Evolutionary conservation across 441 rosid species (phyloP).

Genomic region (Corymbia calophylla): DNA sequence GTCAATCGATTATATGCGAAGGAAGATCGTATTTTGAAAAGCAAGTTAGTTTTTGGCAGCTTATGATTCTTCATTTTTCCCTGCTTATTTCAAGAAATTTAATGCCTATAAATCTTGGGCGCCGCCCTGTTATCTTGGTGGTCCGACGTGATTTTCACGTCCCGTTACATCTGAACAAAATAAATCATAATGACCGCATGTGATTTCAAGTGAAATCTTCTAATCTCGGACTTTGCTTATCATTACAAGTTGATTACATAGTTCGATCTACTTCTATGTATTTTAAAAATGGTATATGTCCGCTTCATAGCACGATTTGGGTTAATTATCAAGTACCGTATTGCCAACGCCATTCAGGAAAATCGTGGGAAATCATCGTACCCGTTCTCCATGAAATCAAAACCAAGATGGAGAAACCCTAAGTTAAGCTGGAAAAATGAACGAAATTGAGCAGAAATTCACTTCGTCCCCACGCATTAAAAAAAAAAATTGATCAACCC

Average conservation of each 20-base stretch:
- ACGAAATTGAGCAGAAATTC: not conserved
- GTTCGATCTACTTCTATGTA: not conserved
- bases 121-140: not conserved
- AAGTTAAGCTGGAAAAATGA: not conserved
- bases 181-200: not conserved
- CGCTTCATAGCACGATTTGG: not conserved
- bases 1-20: accelerated
- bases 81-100: not conserved
- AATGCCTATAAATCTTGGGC: not conserved
- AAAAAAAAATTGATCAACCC: not conserved
- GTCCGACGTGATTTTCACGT: no score
- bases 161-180: not conserved
- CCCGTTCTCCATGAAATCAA: not conserved
- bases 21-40: not conserved
- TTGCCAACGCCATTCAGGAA: not conserved
- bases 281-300: not conserved
- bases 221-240: no score
- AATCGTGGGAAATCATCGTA: not conserved
- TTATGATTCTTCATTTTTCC: not conserved
- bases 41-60: not conserved
- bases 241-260: not conserved
- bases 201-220: not conserved
- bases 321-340: accelerated
- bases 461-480: not conserved
- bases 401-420: not conserved